A percentile compares a stretch with the other conserved stretches of the same genome.
phyloP scores from a whole-genome alignment of 2,329 filamentous ascomycete species.

The Phialocephala sp. region DNA sequence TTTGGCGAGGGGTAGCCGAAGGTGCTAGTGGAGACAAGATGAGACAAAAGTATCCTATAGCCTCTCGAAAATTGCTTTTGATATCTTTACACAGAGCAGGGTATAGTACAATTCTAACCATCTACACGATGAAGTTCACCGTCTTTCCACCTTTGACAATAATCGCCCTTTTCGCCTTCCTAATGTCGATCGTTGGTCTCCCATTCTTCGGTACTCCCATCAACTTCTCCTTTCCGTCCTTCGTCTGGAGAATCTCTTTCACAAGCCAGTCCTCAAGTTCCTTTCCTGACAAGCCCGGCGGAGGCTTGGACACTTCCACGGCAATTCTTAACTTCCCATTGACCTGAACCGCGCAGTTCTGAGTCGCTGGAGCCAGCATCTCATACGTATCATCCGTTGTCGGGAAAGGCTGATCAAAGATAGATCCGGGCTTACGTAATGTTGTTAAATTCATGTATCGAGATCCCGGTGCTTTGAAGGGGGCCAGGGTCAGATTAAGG shows the following conservation, averaged over 20 bases:
- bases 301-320: slow-evolving; percentile 64
- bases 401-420: slow-evolving; percentile 64
- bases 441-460: no score
- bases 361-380: slow-evolving; percentile 55
- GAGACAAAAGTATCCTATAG: not conserved
- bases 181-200: slow-evolving; percentile 45
- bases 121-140: slow-evolving; percentile 72
- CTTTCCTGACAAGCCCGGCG: slow-evolving; percentile 49
- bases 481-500: not conserved
- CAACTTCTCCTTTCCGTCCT: slow-evolving; percentile 59
- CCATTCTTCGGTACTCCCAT: slow-evolving; percentile 50
- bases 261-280: slow-evolving; percentile 65
- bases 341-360: slow-evolving; percentile 72
- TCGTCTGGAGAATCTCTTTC: slow-evolving; percentile 62
- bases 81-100: slow-evolving; percentile 10
- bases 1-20: not conserved
- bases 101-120: slow-evolving; percentile 14
- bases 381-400: slow-evolving; percentile 55
- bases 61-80: not conserved
- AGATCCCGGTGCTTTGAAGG: no score
- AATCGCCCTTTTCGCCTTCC: slow-evolving; percentile 66
- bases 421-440: slow-evolving; percentile 36
- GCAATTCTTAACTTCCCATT: slow-evolving; percentile 79
- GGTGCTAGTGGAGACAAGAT: not conserved
- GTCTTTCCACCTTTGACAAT: slow-evolving; percentile 70